These are phyloP conservation scores for Wickerhamiella nectarea DNA, from an alignment of 805 yeast species.

Conservation along the genomic window DNA sequence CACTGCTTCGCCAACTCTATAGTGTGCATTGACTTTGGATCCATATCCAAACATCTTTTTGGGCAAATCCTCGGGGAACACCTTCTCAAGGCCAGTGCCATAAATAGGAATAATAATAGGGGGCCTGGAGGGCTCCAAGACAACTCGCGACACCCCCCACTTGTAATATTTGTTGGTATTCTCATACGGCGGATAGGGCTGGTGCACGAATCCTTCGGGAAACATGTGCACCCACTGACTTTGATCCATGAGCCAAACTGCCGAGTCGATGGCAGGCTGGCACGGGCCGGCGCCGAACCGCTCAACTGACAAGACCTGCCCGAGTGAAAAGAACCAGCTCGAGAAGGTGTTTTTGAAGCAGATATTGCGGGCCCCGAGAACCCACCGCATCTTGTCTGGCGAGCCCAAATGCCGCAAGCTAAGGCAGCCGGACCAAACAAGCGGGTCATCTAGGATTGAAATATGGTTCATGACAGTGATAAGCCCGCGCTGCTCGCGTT, in stretches of 20 bases:
- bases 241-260: slow-evolving; percentile 41
- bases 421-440: slow-evolving; percentile 77
- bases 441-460: slow-evolving; percentile 64
- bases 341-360: slow-evolving; percentile 40
- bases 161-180: slow-evolving; percentile 89
- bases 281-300: slow-evolving; percentile 90
- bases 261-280: slow-evolving; percentile 81
- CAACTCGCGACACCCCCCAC: slow-evolving; percentile 84
- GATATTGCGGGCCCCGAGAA: slow-evolving; percentile 82
- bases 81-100: slow-evolving; percentile 71
- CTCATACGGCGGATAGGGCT: slow-evolving; percentile 55
- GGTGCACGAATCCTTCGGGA: slow-evolving; percentile 91
- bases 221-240: slow-evolving; percentile 73
- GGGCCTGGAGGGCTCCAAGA: slow-evolving; percentile 67
- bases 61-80: slow-evolving; percentile 62
- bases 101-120: slow-evolving; percentile 85
- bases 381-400: slow-evolving; percentile 72
- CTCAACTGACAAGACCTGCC: slow-evolving; percentile 75
- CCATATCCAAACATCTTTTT: slow-evolving; percentile 44
- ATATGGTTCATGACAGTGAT: slow-evolving; percentile 86
- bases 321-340: slow-evolving; percentile 57
- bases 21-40: slow-evolving; percentile 51
- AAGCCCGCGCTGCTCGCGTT: slow-evolving; percentile 56
- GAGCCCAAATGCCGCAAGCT: slow-evolving; percentile 45
- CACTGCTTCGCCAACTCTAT: slow-evolving; percentile 59